A percentile compares a stretch with the other conserved stretches of the same genome.
phyloP scores from a whole-genome alignment of 257 asterid species.

The Galeopsis tetrahit region DNA sequence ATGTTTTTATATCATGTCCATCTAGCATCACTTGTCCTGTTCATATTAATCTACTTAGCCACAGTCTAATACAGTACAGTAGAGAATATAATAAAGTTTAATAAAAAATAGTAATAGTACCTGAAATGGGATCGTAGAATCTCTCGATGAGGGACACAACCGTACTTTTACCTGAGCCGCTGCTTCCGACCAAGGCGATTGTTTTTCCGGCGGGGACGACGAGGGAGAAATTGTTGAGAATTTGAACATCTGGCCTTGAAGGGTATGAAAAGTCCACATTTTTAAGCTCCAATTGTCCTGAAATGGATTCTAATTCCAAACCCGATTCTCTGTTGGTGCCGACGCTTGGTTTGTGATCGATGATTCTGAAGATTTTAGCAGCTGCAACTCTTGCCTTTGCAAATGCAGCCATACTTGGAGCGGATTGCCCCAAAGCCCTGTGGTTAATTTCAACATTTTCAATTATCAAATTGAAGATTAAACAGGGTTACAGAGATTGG shows the following conservation, averaged over 20 bases:
- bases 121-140: slow-evolving; percentile 88
- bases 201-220: slow-evolving; percentile 86
- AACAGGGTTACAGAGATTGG: neutral
- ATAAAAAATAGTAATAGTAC: slow-evolving; percentile 32
- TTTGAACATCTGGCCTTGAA: slow-evolving; percentile 73
- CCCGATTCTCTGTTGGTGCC: slow-evolving; percentile 61
- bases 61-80: too few species aligned
- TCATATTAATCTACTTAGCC: slow-evolving; percentile 31
- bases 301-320: slow-evolving; percentile 66
- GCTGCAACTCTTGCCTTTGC: slow-evolving; percentile 94
- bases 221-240: slow-evolving; percentile 63
- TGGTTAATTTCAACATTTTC: slow-evolving; percentile 19
- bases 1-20: slow-evolving; percentile 67
- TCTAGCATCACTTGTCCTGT: slow-evolving; percentile 82
- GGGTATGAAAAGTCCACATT: slow-evolving; percentile 78
- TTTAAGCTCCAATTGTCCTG: slow-evolving; percentile 79
- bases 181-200: slow-evolving; percentile 88
- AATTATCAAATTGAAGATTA: neutral
- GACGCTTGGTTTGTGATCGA: slow-evolving; percentile 79
- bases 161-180: slow-evolving; percentile 95
- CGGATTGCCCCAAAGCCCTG: slow-evolving; percentile 91
- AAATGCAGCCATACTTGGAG: slow-evolving; percentile 92
- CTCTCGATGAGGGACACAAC: slow-evolving; percentile 93
- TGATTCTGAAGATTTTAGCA: slow-evolving; percentile 73
- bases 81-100: too few species aligned